Evolutionary conservation across 140 eudicot species (phyloP).

Genomic region (Erigeron philadelphicus): DNA sequence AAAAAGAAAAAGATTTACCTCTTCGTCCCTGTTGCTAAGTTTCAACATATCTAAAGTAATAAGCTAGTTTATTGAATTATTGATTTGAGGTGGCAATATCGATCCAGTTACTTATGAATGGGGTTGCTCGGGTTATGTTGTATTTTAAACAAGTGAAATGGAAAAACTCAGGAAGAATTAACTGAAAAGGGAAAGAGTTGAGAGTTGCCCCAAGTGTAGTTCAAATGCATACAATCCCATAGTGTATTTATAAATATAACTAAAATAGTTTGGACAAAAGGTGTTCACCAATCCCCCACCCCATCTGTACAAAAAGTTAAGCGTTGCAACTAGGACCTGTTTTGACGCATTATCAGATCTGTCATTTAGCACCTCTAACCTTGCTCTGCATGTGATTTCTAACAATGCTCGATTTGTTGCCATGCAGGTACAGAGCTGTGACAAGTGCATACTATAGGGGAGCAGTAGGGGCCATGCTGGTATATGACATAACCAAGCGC

Average conservation of each 20-base stretch:
- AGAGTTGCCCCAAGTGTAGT: neutral
- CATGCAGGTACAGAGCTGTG: constrained; percentile 73
- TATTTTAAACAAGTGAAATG: neutral
- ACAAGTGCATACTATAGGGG: constrained; percentile 93
- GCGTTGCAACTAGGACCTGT: too few species aligned
- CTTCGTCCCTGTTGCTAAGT: neutral
- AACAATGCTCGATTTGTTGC: neutral
- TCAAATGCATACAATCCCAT: neutral
- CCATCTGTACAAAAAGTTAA: too few species aligned
- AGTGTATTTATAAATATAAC: too few species aligned
- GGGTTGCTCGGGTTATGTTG: neutral
- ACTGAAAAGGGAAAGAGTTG: neutral
- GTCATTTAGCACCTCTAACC: too few species aligned
- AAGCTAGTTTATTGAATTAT: neutral
- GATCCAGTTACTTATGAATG: neutral
- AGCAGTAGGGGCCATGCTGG: constrained; percentile 84
- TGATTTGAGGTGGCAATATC: neutral
- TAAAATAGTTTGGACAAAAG: too few species aligned
- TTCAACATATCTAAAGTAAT: neutral
- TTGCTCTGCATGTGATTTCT: neutral
- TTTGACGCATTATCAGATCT: too few species aligned
- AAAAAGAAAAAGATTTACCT: too few species aligned
- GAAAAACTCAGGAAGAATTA: neutral
- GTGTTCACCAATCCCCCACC: too few species aligned
- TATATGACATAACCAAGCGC: constrained; percentile 78